These are phyloP conservation scores for Solanum arcanum DNA, from an alignment of 257 asterid species.

Conservation along the genomic window DNA sequence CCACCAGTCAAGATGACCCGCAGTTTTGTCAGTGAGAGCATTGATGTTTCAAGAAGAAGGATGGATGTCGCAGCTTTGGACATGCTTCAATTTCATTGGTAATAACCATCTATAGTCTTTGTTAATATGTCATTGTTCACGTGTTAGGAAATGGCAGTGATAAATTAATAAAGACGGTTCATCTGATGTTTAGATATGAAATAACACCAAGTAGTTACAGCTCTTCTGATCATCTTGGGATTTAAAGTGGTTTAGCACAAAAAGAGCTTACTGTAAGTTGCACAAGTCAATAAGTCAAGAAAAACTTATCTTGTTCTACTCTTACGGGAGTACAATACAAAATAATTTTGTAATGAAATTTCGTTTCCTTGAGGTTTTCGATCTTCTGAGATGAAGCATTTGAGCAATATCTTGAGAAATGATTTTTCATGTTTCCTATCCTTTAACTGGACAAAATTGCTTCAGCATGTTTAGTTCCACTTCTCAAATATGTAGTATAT, in stretches of 20 bases:
- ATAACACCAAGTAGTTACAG: neutral
- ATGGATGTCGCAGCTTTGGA: conserved; percentile 89
- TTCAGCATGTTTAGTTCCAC: neutral
- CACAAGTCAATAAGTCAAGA: neutral
- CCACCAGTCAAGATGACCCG: conserved; percentile 97
- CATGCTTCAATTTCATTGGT: conserved; percentile 99
- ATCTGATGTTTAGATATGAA: neutral
- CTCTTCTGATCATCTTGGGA: neutral
- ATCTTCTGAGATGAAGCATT: neutral
- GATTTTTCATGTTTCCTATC: neutral
- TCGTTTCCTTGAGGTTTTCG: neutral
- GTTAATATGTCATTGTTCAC: neutral
- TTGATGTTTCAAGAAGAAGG: conserved; percentile 69
- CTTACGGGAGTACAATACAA: neutral
- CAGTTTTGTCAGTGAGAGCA: conserved; percentile 65
- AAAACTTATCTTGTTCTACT: neutral
- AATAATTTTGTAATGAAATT: neutral
- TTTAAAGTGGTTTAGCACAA: neutral
- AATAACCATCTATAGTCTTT: neutral
- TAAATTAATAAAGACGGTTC: neutral
- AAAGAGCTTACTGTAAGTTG: neutral
- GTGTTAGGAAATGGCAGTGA: neutral
- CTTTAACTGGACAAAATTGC: neutral
- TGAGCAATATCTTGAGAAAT: neutral
- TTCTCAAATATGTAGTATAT: neutral